These are phyloP conservation scores for Raddia distichophylla DNA, from an alignment of 176 grass and related monocot species.

Conservation along the genomic window DNA sequence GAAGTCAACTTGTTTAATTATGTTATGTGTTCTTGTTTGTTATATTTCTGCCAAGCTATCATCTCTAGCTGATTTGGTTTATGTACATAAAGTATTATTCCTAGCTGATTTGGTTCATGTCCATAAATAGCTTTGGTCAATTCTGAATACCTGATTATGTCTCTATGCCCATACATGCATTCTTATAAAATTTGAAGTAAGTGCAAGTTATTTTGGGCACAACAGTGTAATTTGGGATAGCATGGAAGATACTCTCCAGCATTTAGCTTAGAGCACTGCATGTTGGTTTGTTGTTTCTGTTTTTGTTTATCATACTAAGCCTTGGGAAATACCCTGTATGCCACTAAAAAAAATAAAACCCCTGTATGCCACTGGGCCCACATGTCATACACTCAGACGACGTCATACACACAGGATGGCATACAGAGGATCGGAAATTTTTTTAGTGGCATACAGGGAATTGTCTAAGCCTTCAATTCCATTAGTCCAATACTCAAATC, in stretches of 20 bases:
- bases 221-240: slow-evolving; percentile 15
- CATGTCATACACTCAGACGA: too few relatives aligned
- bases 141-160: slow-evolving; percentile 27
- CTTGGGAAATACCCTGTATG: background rate
- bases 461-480: background rate
- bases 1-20: background rate
- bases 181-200: slow-evolving; percentile 27
- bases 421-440: too few relatives aligned
- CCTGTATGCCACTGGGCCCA: too few relatives aligned
- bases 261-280: background rate
- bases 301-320: background rate
- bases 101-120: background rate
- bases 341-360: too few relatives aligned
- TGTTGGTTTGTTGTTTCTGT: slow-evolving; percentile 16
- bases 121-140: background rate
- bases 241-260: background rate
- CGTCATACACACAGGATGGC: too few relatives aligned
- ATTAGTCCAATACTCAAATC: slow-evolving; percentile 14
- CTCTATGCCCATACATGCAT: background rate
- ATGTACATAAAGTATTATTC: too few relatives aligned
- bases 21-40: background rate
- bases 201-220: background rate
- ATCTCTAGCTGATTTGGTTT: background rate
- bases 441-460: too few relatives aligned
- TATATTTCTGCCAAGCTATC: slow-evolving; percentile 21